Conservation (phyloP, 345 rosid species). For the Geranium brycei region DNA sequence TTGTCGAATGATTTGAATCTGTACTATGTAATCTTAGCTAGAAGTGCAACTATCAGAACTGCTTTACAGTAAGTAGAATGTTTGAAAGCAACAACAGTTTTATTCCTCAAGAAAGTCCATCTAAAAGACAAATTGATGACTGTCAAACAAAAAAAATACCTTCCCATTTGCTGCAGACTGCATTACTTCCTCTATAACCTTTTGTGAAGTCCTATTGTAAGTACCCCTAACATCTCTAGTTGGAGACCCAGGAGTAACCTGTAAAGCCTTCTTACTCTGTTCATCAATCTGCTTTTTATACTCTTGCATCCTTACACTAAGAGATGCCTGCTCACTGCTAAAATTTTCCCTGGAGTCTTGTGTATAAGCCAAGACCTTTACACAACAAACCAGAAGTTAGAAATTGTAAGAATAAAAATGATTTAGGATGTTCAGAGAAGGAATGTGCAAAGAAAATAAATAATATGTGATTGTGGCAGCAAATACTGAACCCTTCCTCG, state of each 20-base stretch:
- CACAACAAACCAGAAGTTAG: conserved; percentile 5
- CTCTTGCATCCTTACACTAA: conserved; percentile 92
- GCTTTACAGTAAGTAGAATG: background rate
- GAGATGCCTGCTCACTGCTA: conserved; percentile 89
- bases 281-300: conserved; percentile 90
- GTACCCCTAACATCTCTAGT: conserved; percentile 93
- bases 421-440: background rate
- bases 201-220: conserved; percentile 89
- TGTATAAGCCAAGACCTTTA: conserved; percentile 88
- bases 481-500: background rate
- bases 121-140: conserved; percentile 4
- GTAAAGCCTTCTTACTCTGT: conserved; percentile 69
- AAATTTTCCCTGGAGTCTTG: conserved; percentile 94
- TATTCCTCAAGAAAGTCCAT: background rate
- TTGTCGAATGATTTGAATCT: conserved; percentile 97
- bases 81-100: conserved; percentile 4
- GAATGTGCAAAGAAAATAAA: background rate
- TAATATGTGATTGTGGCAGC: background rate
- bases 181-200: conserved; percentile 97
- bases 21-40: conserved; percentile 8
- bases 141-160: conserved; percentile 26
- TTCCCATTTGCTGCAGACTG: conserved; percentile 97
- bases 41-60: background rate
- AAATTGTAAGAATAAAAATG: background rate
- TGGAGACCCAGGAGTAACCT: conserved; percentile 89